Base-by-base conservation (phyloP, 345 rosid genomes). In the Gynandropsis gynandra region DNA sequence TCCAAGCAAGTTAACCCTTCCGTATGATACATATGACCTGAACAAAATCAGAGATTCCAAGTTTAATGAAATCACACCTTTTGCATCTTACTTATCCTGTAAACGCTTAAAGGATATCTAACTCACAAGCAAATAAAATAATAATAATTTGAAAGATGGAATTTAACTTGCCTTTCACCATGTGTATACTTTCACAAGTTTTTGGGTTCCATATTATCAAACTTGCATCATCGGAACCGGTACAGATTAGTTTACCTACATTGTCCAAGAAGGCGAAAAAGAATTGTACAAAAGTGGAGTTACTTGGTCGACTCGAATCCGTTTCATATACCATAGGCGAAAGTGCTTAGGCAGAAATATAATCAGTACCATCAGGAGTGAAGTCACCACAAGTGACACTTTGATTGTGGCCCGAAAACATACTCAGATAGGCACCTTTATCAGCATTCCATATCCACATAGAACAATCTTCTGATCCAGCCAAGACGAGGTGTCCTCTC, bases 371-470 rank as follows among this genome's bases (percentile, higher is more conserved):
- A 49, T 92, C 95, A 50, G 95, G 90, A 4, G 95, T 92, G 58
- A 87, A 90, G 78, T 79, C 95, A 68, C 98, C 98, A 64, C 96
- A 87, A 16, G 92, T 78, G 4, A 87, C 93, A 36, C 64, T 73
- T 15, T 61, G 64, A 8, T 79, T 78, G 46, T 90, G 98, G n/a
- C 98, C 96, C 0, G 81, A 65, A 69, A 87, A 90, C 66, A 76
- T 77, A 57, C 75, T 77, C 17, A 87, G 89, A 67, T 67, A 76
- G 21, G 64, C 76, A 58, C 68, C 84, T 63, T 42, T 87, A 54
- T 87, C 95, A 24, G 95, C 98, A 78, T 92, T 87, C 96, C 98
- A 87, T 96, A 92, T 80, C 95, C 95, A 87, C 16, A 76, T 68
- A 65, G 68, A 74, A 45, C 77, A 75, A 68, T 87, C 93, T 58